Conservation (phyloP, 2,329 filamentous ascomycete species). For the Periconia digitata region DNA sequence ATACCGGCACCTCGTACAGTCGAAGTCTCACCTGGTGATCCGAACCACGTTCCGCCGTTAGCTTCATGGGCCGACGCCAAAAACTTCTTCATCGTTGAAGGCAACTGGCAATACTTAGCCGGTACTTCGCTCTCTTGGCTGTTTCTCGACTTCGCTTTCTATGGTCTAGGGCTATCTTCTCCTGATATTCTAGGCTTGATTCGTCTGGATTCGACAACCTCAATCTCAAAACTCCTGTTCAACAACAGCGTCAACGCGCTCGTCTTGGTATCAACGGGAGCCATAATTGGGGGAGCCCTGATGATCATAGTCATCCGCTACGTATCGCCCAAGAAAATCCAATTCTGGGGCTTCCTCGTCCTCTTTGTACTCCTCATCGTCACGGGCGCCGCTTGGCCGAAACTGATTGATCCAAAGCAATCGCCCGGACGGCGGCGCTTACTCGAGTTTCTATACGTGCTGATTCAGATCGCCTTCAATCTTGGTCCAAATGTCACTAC, state of each 20-base stretch:
- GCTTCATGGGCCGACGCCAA: slow-evolving; percentile 36
- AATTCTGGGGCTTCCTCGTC: slow-evolving; percentile 37
- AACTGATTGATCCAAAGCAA: slow-evolving; percentile 23
- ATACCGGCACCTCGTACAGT: slow-evolving; percentile 4
- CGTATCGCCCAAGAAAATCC: slow-evolving; percentile 34
- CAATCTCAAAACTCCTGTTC: slow-evolving; percentile 26
- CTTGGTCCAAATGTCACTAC: slow-evolving; percentile 40
- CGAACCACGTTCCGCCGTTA: slow-evolving; percentile 50
- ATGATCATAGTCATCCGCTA: slow-evolving; percentile 41
- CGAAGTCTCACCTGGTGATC: slow-evolving; percentile 34
- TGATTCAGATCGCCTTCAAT: slow-evolving; percentile 40
- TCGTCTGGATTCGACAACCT: slow-evolving; percentile 24
- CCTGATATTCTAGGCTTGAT: slow-evolving; percentile 39
- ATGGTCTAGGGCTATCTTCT: slow-evolving; percentile 36
- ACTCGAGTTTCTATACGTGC: slow-evolving; percentile 34
- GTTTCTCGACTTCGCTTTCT: not conserved
- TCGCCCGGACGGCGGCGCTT: slow-evolving; percentile 13
- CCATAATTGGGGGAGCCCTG: slow-evolving; percentile 28
- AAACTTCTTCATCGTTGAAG: slow-evolving; percentile 36
- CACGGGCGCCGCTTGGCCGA: slow-evolving; percentile 35
- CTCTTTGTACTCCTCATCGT: slow-evolving; percentile 36
- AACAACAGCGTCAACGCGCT: slow-evolving; percentile 35
- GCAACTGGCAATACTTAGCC: slow-evolving; percentile 41
- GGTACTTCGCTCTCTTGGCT: slow-evolving; percentile 37
- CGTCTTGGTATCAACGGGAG: slow-evolving; percentile 39